Base-by-base conservation (phyloP, 2,329 filamentous ascomycete genomes). In the Aspergillus intermedius region DNA sequence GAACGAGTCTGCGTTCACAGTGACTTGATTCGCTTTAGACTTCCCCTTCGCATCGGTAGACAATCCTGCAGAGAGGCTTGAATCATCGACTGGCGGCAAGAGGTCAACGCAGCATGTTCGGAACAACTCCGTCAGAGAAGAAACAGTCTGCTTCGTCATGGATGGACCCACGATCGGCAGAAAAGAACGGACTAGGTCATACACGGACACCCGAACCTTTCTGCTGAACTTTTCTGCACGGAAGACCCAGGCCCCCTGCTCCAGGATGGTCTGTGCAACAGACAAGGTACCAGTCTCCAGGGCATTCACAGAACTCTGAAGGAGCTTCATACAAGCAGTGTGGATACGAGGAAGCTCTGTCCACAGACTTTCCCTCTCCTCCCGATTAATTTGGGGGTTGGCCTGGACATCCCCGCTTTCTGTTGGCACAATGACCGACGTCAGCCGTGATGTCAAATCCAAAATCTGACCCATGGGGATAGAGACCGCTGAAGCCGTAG, bases 331-430 rank as follows among this genome's bases (percentile, higher is more conserved):
- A n/a, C 81, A 79, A 12, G 86, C 82, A 12, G 83, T 69, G 60
- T 96, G 89, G 35, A 96, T 79, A 8, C 79, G 75, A 4, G 91
- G 87, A 9, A 96, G 75, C 15, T 81, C 74, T 42, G 78, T 73
- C 80, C 87, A 91, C 3, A 96, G 76, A 41, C 84, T 81, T 46
- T 95, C 88, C 52, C 85, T 84, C 68, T 96, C 91, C 44, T 94
- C 87, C 52, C 86, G 81, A 28, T 83, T 78, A 53, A 93, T 81
- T 53, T 88, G 84, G 6, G 83, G 76, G 57, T 90, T 91, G 50
- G 83, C 75, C 51, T 84, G 80, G n/a, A 81, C 72, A 22, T 62
- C 51, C 65, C 71, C 62, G 61, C 75, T 55, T 44, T 69, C 56
- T 59, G 75, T 48, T 56, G 80, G 66, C 66, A 81, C 54, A 64